A percentile compares a stretch with the other conserved stretches of the same genome.
phyloP scores from a whole-genome alignment of 306 rosid genomes.

The Crataegus laevigata region DNA sequence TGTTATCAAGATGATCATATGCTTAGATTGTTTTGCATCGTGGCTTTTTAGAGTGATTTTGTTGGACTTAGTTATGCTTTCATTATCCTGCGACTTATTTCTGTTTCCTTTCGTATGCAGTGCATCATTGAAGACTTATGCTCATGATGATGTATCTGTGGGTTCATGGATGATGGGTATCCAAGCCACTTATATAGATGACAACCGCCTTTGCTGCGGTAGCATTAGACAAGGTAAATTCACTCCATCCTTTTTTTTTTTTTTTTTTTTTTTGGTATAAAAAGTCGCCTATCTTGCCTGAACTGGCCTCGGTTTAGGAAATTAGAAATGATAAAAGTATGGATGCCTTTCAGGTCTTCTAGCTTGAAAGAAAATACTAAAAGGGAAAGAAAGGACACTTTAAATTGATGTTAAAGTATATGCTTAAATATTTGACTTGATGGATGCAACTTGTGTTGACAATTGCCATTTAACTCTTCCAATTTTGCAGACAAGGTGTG shows the following conservation, averaged over 20 bases:
- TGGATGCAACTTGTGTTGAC: slow-evolving; percentile 14
- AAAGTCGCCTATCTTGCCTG: neutral
- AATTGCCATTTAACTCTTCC: slow-evolving; percentile 1
- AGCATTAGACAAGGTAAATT: slow-evolving; percentile 75
- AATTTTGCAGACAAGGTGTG: slow-evolving; percentile 77
- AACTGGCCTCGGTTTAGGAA: neutral
- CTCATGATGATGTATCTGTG: slow-evolving; percentile 77
- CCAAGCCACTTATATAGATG: slow-evolving; percentile 83
- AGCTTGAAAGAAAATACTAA: neutral
- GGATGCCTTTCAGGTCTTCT: neutral
- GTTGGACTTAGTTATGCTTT: neutral
- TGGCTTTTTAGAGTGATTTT: neutral
- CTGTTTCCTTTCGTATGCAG: slow-evolving; percentile 31
- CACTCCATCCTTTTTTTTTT: neutral
- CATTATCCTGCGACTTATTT: neutral
- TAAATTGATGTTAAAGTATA: neutral
- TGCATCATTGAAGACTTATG: slow-evolving; percentile 86
- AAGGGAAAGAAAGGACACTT: neutral
- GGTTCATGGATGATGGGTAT: slow-evolving; percentile 99
- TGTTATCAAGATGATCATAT: neutral
- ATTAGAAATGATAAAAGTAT: neutral
- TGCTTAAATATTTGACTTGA: neutral
- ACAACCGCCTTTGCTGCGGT: slow-evolving; percentile 87
- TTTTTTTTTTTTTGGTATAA: neutral
- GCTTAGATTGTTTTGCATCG: neutral